Evolutionary conservation across 768 basidiomycete species (phyloP).

Genomic region (Termitomyces bulborhizus): DNA sequence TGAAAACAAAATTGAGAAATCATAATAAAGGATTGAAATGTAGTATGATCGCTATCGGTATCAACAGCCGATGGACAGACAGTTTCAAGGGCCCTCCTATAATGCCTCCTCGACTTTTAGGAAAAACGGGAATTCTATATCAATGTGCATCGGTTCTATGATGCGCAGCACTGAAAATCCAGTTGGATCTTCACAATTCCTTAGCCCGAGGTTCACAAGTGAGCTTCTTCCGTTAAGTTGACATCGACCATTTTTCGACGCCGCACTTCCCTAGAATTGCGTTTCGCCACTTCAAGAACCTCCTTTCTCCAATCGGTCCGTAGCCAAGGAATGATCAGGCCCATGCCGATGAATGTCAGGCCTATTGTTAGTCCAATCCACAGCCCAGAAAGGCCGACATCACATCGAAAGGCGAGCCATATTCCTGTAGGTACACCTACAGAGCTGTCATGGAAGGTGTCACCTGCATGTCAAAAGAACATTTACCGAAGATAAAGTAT

Average conservation of each 20-base stretch:
- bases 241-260: background rate
- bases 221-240: background rate
- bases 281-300: background rate
- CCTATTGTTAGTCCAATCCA: background rate
- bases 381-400: background rate
- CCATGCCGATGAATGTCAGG: background rate
- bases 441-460: background rate
- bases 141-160: no score
- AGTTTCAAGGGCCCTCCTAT: no score
- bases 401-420: conserved; percentile 1
- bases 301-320: background rate
- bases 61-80: no score
- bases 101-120: no score
- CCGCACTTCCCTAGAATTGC: background rate
- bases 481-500: background rate
- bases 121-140: no score
- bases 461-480: background rate
- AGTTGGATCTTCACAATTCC: no score
- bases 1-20: no score
- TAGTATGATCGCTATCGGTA: no score
- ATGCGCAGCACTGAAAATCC: no score
- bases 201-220: background rate
- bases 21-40: no score
- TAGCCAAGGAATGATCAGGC: background rate
- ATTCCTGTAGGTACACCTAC: conserved; percentile 1